A percentile compares a stretch with the other conserved stretches of the same genome.
phyloP scores from a whole-genome alignment of 805 yeast genomes.

The Nakazawaea sp. region DNA sequence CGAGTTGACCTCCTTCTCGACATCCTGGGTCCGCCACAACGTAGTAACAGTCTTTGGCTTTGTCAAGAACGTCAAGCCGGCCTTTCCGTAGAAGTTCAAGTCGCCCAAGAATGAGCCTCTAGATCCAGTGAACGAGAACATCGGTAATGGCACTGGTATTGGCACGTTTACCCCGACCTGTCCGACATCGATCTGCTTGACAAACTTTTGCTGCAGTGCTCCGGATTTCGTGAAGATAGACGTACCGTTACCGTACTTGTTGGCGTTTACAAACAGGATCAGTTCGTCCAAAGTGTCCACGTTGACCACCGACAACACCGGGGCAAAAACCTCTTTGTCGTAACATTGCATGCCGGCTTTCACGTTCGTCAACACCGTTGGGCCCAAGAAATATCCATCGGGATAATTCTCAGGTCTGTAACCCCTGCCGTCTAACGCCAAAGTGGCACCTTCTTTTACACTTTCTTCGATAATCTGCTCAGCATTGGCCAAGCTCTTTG shows the following conservation, averaged over 20 bases:
- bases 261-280: slow-evolving; percentile 51
- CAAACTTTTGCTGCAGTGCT: slow-evolving; percentile 63
- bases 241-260: slow-evolving; percentile 63
- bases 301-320: slow-evolving; percentile 58
- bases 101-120: slow-evolving; percentile 74
- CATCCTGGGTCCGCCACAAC: slow-evolving; percentile 53
- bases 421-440: slow-evolving; percentile 59
- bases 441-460: slow-evolving; percentile 54
- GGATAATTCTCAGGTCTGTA: slow-evolving; percentile 31
- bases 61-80: slow-evolving; percentile 67
- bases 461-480: slow-evolving; percentile 48
- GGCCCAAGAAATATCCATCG: slow-evolving; percentile 66
- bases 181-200: slow-evolving; percentile 61
- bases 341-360: slow-evolving; percentile 67
- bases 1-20: slow-evolving; percentile 41
- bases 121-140: slow-evolving; percentile 76
- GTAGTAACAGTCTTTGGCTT: slow-evolving; percentile 71
- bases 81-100: slow-evolving; percentile 72
- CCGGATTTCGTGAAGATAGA: slow-evolving; percentile 68
- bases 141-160: slow-evolving; percentile 75
- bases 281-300: slow-evolving; percentile 65
- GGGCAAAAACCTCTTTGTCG: slow-evolving; percentile 75
- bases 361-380: slow-evolving; percentile 56
- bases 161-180: slow-evolving; percentile 78
- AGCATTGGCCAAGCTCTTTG: slow-evolving; percentile 46